Conservation (phyloP, 768 basidiomycete genomes). For the Mycena sanguinolenta region DNA sequence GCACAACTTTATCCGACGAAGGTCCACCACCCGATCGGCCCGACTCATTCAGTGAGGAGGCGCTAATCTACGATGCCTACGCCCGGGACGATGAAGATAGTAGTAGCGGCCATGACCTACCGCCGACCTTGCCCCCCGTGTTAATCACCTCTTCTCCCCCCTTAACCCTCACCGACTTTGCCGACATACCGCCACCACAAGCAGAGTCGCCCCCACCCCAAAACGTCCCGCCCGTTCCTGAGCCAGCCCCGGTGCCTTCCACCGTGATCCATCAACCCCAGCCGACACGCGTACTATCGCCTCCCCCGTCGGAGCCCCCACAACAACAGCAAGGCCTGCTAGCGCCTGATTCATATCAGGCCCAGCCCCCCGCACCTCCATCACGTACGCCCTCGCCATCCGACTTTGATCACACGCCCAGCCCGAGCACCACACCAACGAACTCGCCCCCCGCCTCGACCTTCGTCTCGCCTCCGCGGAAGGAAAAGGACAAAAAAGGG, state of each 20-base stretch:
- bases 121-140: constrained; percentile 40
- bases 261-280: constrained; percentile 76
- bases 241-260: constrained; percentile 45
- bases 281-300: constrained; percentile 67
- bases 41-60: constrained; percentile 85
- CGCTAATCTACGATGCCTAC: constrained; percentile 89
- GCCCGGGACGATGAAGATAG: constrained; percentile 69
- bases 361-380: constrained; percentile 45
- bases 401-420: constrained; percentile 46
- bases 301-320: constrained; percentile 49
- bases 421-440: constrained; percentile 42
- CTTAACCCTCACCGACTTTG: constrained; percentile 28
- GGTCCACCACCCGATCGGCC: constrained; percentile 59
- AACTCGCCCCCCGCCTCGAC: constrained; percentile 49
- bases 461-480: constrained; percentile 58
- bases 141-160: constrained; percentile 50
- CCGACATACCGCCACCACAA: constrained; percentile 37
- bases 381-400: constrained; percentile 74
- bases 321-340: constrained; percentile 71
- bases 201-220: constrained; percentile 35
- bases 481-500: constrained; percentile 80
- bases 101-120: constrained; percentile 47
- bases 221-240: constrained; percentile 45
- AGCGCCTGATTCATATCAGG: constrained; percentile 45
- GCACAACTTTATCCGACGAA: constrained; percentile 62